Evolutionary conservation across 805 yeast genomes (phyloP).

Genomic region (Scheffersomyces amazonensis): DNA sequence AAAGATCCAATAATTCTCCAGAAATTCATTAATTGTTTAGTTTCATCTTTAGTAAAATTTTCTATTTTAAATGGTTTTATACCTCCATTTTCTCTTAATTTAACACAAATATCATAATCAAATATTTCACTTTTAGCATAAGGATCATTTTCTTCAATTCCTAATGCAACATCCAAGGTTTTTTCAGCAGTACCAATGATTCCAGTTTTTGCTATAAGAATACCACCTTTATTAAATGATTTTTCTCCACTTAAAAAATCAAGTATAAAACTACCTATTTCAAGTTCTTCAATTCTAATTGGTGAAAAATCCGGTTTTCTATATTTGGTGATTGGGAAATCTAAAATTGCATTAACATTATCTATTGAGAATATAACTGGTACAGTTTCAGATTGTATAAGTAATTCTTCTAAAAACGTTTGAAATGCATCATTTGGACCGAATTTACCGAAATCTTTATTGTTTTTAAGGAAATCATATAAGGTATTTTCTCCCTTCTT

Average conservation of each 20-base stretch:
- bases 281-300: slow-evolving; percentile 61
- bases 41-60: slow-evolving; percentile 28
- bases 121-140: slow-evolving; percentile 50
- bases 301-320: slow-evolving; percentile 52
- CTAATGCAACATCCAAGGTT: slow-evolving; percentile 62
- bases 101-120: slow-evolving; percentile 54
- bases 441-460: slow-evolving; percentile 37
- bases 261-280: slow-evolving; percentile 57
- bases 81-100: slow-evolving; percentile 38
- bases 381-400: slow-evolving; percentile 39
- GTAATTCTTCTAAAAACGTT: slow-evolving; percentile 54
- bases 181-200: slow-evolving; percentile 43
- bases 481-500: slow-evolving; percentile 35
- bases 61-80: slow-evolving; percentile 22
- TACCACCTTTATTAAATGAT: slow-evolving; percentile 58
- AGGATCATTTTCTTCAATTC: slow-evolving; percentile 49
- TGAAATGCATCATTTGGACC: slow-evolving; percentile 47
- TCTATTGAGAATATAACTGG: slow-evolving; percentile 75
- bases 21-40: slow-evolving; percentile 27
- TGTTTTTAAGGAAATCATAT: slow-evolving; percentile 41
- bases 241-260: slow-evolving; percentile 52
- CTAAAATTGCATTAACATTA: slow-evolving; percentile 62
- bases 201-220: slow-evolving; percentile 62
- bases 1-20: slow-evolving; percentile 31
- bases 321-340: slow-evolving; percentile 57